phyloP scores from a whole-genome alignment of 1,284 basidiomycete genomes.

The Malassezia equina region DNA sequence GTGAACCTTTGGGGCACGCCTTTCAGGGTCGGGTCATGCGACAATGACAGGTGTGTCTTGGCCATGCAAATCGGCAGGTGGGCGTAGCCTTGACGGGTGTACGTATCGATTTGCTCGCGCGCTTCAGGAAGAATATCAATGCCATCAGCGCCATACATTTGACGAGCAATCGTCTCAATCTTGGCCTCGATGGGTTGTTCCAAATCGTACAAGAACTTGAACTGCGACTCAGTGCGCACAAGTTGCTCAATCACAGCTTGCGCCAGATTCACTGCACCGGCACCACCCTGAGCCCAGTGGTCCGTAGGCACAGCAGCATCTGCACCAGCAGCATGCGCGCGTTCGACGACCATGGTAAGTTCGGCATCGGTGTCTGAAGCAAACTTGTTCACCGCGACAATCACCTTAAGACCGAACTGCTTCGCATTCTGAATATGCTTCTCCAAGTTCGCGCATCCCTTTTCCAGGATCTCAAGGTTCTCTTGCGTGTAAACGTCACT shows the following conservation, averaged over 20 bases:
- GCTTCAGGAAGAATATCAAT: conserved; percentile 58
- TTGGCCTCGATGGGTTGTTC: conserved; percentile 36
- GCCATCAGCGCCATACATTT: conserved; percentile 47
- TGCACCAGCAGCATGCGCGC: conserved; percentile 74
- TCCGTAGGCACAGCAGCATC: conserved; percentile 90
- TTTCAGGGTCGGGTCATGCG: conserved; percentile 37
- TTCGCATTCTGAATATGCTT: conserved; percentile 90
- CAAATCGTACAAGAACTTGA: conserved; percentile 45
- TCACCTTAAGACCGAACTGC: conserved; percentile 93
- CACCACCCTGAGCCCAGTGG: conserved; percentile 57
- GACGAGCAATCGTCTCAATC: conserved; percentile 41
- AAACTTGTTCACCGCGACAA: conserved; percentile 92
- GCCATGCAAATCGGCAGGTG: conserved; percentile 78
- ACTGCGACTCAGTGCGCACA: conserved; percentile 29
- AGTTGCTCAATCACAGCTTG: conserved; percentile 37
- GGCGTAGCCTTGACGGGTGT: conserved; percentile 78
- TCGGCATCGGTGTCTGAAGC: conserved; percentile 82
- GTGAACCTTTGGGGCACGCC: conserved; percentile 57
- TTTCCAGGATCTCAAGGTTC: conserved; percentile 77
- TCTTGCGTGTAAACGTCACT: conserved; percentile 89
- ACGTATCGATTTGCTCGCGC: conserved; percentile 74
- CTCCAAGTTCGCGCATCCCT: conserved; percentile 83
- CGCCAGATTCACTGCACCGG: conserved; percentile 39
- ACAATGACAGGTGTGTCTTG: conserved; percentile 61
- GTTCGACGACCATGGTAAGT: conserved; percentile 69